phyloP scores from a whole-genome alignment of 2,329 filamentous ascomycete genomes.

The Trichoderma simmonsii region DNA sequence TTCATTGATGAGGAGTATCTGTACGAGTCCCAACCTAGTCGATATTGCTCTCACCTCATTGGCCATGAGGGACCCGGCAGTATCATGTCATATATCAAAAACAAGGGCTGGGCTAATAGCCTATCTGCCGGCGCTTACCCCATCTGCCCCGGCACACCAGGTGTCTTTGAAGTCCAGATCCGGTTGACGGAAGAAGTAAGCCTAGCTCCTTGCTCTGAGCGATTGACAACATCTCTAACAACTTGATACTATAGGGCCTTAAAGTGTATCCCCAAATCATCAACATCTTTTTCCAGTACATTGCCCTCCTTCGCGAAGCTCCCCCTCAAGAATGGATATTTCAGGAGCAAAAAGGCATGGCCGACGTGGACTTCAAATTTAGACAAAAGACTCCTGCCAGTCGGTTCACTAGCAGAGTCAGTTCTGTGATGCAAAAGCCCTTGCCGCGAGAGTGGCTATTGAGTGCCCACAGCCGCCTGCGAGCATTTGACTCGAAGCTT shows the following conservation, averaged over 20 bases:
- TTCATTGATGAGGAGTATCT: slow-evolving; percentile 80
- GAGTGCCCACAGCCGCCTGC: slow-evolving; percentile 72
- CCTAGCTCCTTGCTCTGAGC: not conserved
- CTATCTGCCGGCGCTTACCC: slow-evolving; percentile 73
- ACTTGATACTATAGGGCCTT: slow-evolving; percentile 50
- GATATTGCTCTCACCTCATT: slow-evolving; percentile 84
- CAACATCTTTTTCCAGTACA: slow-evolving; percentile 86
- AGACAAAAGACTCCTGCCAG: slow-evolving; percentile 88
- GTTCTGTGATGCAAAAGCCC: slow-evolving; percentile 86
- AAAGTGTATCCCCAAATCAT: slow-evolving; percentile 78
- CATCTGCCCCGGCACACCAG: slow-evolving; percentile 72
- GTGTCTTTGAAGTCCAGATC: slow-evolving; percentile 75
- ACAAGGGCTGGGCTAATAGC: slow-evolving; percentile 83
- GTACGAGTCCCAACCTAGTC: slow-evolving; percentile 76
- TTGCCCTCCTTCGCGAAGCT: slow-evolving; percentile 76
- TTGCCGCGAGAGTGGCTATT: slow-evolving; percentile 83
- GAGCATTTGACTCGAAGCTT: slow-evolving; percentile 73
- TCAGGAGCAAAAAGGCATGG: slow-evolving; percentile 83
- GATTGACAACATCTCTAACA: slow-evolving; percentile 1
- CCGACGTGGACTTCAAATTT: slow-evolving; percentile 93
- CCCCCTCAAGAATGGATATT: slow-evolving; percentile 91
- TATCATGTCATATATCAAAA: slow-evolving; percentile 85
- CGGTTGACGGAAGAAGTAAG: slow-evolving; percentile 76
- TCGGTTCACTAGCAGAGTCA: slow-evolving; percentile 81
- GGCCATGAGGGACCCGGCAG: slow-evolving; percentile 92